Evolutionary conservation across 2,329 filamentous ascomycete genomes (phyloP), one percentile per base, ranked within the genome.

Genomic region (Ophiostoma angusticollis): DNA sequence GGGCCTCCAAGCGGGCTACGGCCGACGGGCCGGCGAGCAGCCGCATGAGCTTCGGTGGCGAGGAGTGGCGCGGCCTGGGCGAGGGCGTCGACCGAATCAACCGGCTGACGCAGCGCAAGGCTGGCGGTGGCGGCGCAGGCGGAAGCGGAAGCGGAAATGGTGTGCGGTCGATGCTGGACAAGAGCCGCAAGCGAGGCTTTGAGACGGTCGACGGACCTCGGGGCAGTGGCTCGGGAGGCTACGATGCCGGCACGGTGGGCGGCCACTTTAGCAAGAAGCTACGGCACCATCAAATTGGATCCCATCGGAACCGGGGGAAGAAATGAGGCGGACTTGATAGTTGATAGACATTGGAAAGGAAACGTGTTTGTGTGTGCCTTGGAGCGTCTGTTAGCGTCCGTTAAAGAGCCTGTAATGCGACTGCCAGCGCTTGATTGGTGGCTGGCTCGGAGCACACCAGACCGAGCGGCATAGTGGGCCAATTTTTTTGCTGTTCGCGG

Each of bases 31-130:
- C 65, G 9, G 57, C 63, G 48, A 62, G 58, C 47, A 55, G 63
- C 52, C 61, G 78, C 68, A 59, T 95, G 83, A 62, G 64, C 50
- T 77, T 75, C 61, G 89, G 89, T 45, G 91, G 91, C 37, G 91
- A 96, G 61, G 91, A 96, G 55, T 96, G 86, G 84, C 74, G 80
- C 47, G 78, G 81, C 19, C 64, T 98, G 31, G 84, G 84, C 41
- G 80, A 87, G 55, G 85, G 86, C 7, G 74, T 87, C 37, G 84
- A 94, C 60, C 72, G 89, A 31, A 94, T 95, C 58, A 80, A 86
- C 50, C 70, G 78, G 45, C 65, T 94, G 53, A 95, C 87, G 6
- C 76, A 75, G 58, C 73, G 74, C 54, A 84, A 77, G 57, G 67
- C 67, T 44, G 65, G 67, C 28, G 65, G 67, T 48, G 56, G 67